These are phyloP conservation scores for Capillidium heterosporum DNA, from an alignment of 371 early-diverging fungal species.

Conservation along the genomic window DNA sequence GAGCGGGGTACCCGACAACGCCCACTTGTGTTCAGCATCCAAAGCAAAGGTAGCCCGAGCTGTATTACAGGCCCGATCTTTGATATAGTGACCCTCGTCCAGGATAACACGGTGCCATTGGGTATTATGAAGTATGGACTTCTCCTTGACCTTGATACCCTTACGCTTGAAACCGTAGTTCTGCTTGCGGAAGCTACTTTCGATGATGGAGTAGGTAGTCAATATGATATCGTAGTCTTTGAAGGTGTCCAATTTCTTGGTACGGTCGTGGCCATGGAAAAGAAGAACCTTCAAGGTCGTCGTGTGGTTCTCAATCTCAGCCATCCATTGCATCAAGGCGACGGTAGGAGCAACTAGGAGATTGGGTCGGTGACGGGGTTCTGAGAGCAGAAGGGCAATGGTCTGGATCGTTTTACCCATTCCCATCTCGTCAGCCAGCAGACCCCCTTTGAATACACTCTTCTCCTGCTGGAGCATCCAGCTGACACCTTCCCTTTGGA, in stretches of 20 bases:
- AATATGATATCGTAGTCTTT: slow-evolving; percentile 57
- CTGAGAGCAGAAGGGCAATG: slow-evolving; percentile 60
- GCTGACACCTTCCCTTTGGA: slow-evolving; percentile 67
- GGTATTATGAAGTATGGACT: slow-evolving; percentile 50
- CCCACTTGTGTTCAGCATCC: slow-evolving; percentile 60
- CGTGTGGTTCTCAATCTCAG: slow-evolving; percentile 60
- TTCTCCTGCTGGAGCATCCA: slow-evolving; percentile 70
- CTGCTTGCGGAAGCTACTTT: slow-evolving; percentile 53
- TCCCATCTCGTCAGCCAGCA: slow-evolving; percentile 80
- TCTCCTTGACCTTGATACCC: slow-evolving; percentile 35
- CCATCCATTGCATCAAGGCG: slow-evolving; percentile 78
- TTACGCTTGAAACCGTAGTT: slow-evolving; percentile 37
- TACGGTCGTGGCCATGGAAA: slow-evolving; percentile 47
- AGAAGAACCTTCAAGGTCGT: slow-evolving; percentile 38
- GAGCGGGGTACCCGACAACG: slow-evolving; percentile 90
- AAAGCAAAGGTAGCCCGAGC: slow-evolving; percentile 74
- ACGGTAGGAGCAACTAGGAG: slow-evolving; percentile 79
- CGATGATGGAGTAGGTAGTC: slow-evolving; percentile 66
- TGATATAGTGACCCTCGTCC: slow-evolving; percentile 86
- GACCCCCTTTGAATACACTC: slow-evolving; percentile 15
- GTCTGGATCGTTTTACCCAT: slow-evolving; percentile 98
- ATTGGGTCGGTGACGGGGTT: slow-evolving; percentile 43
- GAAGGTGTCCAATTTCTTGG: slow-evolving; percentile 25
- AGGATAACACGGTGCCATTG: slow-evolving; percentile 75
- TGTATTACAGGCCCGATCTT: slow-evolving; percentile 80